Evolutionary conservation across 2,329 filamentous ascomycete species (phyloP), one percentile per base, ranked within the genome.

Genomic region (Curvularia sp.): DNA sequence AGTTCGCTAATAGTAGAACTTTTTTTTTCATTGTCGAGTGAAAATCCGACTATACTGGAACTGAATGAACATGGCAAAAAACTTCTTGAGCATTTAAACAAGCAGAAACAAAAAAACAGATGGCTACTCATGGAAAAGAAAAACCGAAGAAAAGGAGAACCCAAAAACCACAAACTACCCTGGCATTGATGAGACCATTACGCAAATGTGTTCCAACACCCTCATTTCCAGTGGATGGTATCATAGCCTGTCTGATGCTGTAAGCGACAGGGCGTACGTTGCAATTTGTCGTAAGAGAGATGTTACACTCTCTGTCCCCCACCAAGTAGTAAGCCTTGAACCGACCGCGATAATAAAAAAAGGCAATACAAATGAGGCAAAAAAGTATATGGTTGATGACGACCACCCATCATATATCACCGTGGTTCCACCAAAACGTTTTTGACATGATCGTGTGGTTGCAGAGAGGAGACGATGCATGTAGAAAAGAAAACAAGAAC

Each of bases 391-490:
- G 4, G 8, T 31, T 31, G 30, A 18, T 38, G 15, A 18, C 7
- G 35, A 38, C 35, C 24, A 22, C 10, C 35, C 15, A 24, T 5
- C 6, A 39, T 50, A 8, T 28, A 12, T 24, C 24, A 7, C 22
- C 22, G 24, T 41, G 15, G 41, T 30, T 10, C 35, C 33, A 41
- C 33, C 24, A 41, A 28, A 10, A 24, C 22, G 22, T 24, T 30
- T n/a, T 41, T 12, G 6, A 50, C 48, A 41, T 50, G 35, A 50
- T 50, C 33, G 33, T 50, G n/a, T 50, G 7, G 4, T 41, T 39
- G 33, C 28, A 4, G 35, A 30, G 48, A 41, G 9, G 9, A 2
- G 7, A 50, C n/a, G 48, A 41, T 41, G 31, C 48, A 50, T 50
- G 33, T 31, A 20, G n/a, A 15, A 31, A 49, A 10, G 41, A 39